phyloP scores from a whole-genome alignment of 441 rosid species.

The Euphorbia schlechtendalii region DNA sequence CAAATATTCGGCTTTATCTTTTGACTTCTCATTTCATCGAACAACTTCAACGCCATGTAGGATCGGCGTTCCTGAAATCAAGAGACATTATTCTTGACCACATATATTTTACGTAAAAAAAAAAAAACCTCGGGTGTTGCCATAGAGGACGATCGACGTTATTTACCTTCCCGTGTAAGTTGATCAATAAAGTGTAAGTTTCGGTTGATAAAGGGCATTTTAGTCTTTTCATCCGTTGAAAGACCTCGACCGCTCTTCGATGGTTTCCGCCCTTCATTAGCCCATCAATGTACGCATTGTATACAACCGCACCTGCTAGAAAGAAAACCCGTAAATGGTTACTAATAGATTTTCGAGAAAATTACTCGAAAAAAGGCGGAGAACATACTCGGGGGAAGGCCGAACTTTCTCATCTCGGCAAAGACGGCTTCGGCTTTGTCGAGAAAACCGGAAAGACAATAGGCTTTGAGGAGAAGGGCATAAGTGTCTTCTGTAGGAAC shows the following conservation, averaged over 20 bases:
- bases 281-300: constrained; percentile 80
- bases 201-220: constrained; percentile 57
- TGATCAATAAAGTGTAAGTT: constrained; percentile 79
- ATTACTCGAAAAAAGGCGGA: constrained; percentile 2
- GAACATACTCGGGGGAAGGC: constrained; percentile 70
- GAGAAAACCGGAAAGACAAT: constrained; percentile 49
- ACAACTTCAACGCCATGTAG: constrained; percentile 66
- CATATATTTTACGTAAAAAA: not conserved
- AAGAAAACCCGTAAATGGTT: too few species aligned
- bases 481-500: constrained; percentile 87
- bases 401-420: constrained; percentile 66
- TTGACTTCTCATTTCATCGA: constrained; percentile 73
- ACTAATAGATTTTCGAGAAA: too few species aligned
- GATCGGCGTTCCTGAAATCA: constrained; percentile 64
- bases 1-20: constrained; percentile 79
- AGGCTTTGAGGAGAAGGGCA: constrained; percentile 76
- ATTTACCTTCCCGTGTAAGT: constrained; percentile 75
- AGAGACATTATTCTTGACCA: not conserved
- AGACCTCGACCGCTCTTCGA: constrained; percentile 58
- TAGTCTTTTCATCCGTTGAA: constrained; percentile 67
- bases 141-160: not conserved
- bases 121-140: not conserved
- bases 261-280: constrained; percentile 58
- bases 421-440: constrained; percentile 72
- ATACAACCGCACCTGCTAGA: constrained; percentile 56